Evolutionary conservation across 2,329 filamentous ascomycete species (phyloP).

Genomic region (Intubia oerlemansii): DNA sequence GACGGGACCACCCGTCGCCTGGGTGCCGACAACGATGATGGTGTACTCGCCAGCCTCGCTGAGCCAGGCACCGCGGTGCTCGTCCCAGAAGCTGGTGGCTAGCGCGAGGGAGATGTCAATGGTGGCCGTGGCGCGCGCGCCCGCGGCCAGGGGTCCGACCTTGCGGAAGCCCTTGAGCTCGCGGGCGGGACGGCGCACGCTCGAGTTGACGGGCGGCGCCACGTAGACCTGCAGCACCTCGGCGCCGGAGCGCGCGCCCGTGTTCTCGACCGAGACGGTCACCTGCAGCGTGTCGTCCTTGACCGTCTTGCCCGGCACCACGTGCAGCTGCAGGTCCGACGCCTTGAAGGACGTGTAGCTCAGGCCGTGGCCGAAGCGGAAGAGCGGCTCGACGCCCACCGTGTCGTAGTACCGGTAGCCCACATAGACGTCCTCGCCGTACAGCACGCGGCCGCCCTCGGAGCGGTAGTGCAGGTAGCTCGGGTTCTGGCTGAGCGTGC

Average conservation of each 20-base stretch:
- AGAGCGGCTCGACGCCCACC: constrained; percentile 40
- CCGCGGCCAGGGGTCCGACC: constrained; percentile 13
- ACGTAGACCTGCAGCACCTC: constrained; percentile 35
- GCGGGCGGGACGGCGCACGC: constrained; percentile 26
- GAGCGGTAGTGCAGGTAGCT: constrained; percentile 53
- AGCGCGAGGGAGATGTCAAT: constrained; percentile 2
- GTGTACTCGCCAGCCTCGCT: constrained; percentile 5
- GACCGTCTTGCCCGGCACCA: constrained; percentile 11
- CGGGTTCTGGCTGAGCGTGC: constrained; percentile 45
- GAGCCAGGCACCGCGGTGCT: constrained; percentile 3
- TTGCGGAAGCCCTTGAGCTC: constrained; percentile 38
- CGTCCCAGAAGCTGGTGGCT: constrained; percentile 6
- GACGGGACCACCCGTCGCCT: neutral
- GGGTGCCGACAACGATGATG: constrained; percentile 2
- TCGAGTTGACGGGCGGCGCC: neutral
- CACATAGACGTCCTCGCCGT: constrained; percentile 63
- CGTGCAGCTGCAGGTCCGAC: constrained; percentile 10
- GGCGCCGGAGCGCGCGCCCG: constrained; percentile 20
- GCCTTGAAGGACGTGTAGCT: constrained; percentile 50
- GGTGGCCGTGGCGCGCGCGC: neutral
- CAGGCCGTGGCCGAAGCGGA: constrained; percentile 62
- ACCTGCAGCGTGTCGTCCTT: constrained; percentile 13
- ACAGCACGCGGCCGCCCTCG: constrained; percentile 50
- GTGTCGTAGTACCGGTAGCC: constrained; percentile 68
- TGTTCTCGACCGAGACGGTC: constrained; percentile 25